These are phyloP conservation scores for Przewalskia tangutica DNA, from an alignment of 257 asterid species.

Conservation along the genomic window DNA sequence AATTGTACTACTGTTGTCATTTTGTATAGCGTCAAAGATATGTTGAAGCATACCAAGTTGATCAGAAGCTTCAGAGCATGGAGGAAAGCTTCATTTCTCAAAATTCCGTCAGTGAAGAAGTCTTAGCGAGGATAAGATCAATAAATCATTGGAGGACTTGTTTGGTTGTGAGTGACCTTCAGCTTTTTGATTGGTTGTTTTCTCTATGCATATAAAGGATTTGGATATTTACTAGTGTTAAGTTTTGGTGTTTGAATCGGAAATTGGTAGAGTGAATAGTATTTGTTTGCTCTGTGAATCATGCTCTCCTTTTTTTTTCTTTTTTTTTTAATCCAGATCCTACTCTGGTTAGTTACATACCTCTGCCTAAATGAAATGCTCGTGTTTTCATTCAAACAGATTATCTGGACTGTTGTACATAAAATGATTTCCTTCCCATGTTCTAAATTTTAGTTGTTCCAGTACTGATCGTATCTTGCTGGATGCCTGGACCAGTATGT, in stretches of 20 bases:
- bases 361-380: background rate
- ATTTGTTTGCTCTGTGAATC: background rate
- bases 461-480: background rate
- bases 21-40: slow-evolving; percentile 70
- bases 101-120: slow-evolving; percentile 30
- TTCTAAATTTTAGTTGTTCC: background rate
- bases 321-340: background rate
- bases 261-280: background rate
- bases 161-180: slow-evolving; percentile 65
- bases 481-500: background rate
- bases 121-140: slow-evolving; percentile 40
- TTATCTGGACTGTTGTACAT: background rate
- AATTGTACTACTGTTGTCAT: slow-evolving; percentile 12
- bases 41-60: slow-evolving; percentile 75
- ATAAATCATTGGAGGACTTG: slow-evolving; percentile 62
- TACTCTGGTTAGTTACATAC: background rate
- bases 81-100: slow-evolving; percentile 64
- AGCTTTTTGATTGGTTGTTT: background rate
- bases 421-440: background rate
- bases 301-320: background rate
- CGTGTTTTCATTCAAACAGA: background rate
- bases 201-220: background rate
- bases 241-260: background rate
- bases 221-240: background rate
- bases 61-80: slow-evolving; percentile 45